Conservation (phyloP, 768 basidiomycete genomes). For the Boletus subparvulus region DNA sequence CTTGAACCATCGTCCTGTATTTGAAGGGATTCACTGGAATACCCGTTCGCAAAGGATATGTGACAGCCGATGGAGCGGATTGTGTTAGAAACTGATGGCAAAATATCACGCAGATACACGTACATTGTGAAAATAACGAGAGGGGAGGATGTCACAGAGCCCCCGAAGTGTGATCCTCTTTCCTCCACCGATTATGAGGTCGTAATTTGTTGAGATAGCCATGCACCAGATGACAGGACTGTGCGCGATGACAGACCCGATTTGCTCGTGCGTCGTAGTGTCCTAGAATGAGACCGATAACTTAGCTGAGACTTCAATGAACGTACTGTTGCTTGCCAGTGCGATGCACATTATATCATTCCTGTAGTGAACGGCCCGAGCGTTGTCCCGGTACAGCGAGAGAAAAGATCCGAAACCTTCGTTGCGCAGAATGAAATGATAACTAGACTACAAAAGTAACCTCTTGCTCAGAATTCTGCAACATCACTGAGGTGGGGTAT, state of each 20-base stretch:
- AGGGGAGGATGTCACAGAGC: not conserved
- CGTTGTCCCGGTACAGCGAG: no score
- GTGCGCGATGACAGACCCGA: no score
- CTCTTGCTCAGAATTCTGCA: no score
- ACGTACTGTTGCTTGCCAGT: no score
- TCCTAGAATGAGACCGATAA: conserved; percentile 4
- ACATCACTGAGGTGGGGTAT: no score
- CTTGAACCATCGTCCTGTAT: not conserved
- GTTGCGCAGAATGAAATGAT: no score
- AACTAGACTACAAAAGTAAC: no score
- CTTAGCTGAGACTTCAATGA: not conserved
- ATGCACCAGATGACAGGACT: not conserved
- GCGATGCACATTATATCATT: no score
- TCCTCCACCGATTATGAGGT: not conserved
- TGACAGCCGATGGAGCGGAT: not conserved
- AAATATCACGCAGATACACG: not conserved
- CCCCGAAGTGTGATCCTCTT: not conserved
- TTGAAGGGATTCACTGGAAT: no score
- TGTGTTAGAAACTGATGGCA: not conserved
- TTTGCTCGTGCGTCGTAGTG: no score
- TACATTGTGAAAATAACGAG: not conserved
- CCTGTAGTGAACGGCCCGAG: no score
- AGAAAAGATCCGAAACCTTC: no score
- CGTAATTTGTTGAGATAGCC: not conserved
- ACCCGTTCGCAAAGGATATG: not conserved